Conservation (phyloP, 305 asterid species). For the Plantago rigida region DNA sequence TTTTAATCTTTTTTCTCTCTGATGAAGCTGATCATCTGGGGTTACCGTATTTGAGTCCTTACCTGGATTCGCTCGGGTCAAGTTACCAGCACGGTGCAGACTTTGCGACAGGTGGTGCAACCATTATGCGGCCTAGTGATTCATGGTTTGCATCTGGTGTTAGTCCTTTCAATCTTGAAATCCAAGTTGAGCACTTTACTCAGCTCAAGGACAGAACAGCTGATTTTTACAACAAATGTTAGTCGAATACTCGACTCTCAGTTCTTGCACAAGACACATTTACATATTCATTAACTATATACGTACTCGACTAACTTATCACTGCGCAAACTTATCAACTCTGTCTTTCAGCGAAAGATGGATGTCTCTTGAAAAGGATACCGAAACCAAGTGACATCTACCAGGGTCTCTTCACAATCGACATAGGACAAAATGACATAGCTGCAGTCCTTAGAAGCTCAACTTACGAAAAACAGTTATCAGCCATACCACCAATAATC, state of each 20-base stretch:
- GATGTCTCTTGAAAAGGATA: conserved; percentile 28
- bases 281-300: background rate
- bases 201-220: conserved; percentile 45
- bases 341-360: conserved; percentile 20
- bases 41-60: conserved; percentile 55
- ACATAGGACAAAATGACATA: conserved; percentile 70
- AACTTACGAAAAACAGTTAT: conserved; percentile 30
- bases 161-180: conserved; percentile 64
- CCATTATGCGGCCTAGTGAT: conserved; percentile 38
- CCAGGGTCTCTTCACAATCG: conserved; percentile 50
- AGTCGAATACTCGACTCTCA: background rate
- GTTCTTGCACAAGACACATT: too few relatives aligned
- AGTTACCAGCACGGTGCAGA: conserved; percentile 46
- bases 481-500: conserved; percentile 36
- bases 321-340: background rate
- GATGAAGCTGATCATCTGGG: conserved; percentile 49
- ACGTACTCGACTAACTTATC: too few relatives aligned
- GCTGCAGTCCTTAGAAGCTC: conserved; percentile 36
- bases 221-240: conserved; percentile 29
- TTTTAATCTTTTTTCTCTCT: conserved; percentile 6
- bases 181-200: conserved; percentile 57
- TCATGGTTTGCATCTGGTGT: conserved; percentile 48
- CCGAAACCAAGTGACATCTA: conserved; percentile 45
- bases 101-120: conserved; percentile 80
- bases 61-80: conserved; percentile 61